phyloP scores from a whole-genome alignment of 2,329 filamentous ascomycete species.

The Ceratocystis huliohia region DNA sequence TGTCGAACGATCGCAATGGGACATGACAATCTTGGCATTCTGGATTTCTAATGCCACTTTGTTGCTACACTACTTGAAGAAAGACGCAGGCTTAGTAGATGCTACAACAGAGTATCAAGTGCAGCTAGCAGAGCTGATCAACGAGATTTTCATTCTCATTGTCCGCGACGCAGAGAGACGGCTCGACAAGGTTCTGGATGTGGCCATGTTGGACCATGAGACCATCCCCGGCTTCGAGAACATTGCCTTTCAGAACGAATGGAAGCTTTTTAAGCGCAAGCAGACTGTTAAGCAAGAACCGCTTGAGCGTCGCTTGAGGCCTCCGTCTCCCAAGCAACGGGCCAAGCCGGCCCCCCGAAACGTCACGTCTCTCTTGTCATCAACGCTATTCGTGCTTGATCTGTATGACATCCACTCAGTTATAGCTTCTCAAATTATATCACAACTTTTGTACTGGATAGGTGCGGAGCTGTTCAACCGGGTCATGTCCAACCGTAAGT shows the following conservation, averaged over 20 bases:
- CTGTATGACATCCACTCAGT: slow-evolving; percentile 98
- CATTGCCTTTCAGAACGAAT: slow-evolving; percentile 94
- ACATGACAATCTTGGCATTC: slow-evolving; percentile 98
- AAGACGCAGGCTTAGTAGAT: slow-evolving; percentile 69
- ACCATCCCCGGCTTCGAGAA: slow-evolving; percentile 96
- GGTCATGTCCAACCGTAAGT: slow-evolving; percentile 91
- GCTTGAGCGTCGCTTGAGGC: slow-evolving; percentile 76
- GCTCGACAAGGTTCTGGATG: slow-evolving; percentile 88
- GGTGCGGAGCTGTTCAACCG: slow-evolving; percentile 94
- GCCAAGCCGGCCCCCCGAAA: slow-evolving; percentile 88
- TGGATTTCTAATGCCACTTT: slow-evolving; percentile 97
- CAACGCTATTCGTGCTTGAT: slow-evolving; percentile 90
- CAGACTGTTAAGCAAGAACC: slow-evolving; percentile 82
- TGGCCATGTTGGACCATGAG: slow-evolving; percentile 92
- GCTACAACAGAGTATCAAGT: slow-evolving; percentile 82
- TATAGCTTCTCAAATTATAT: slow-evolving; percentile 80
- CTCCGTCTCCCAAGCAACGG: slow-evolving; percentile 82
- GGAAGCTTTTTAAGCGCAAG: slow-evolving; percentile 92
- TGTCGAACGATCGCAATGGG: slow-evolving; percentile 93
- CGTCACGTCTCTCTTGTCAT: slow-evolving; percentile 87
- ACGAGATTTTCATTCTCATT: slow-evolving; percentile 96
- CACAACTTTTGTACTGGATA: slow-evolving; percentile 91
- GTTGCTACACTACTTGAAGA: slow-evolving; percentile 91
- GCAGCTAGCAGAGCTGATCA: slow-evolving; percentile 85
- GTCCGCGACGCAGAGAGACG: slow-evolving; percentile 90